These are phyloP conservation scores for Xylariaceae sp. DNA, from an alignment of 2,329 filamentous ascomycete species.

Conservation along the genomic window DNA sequence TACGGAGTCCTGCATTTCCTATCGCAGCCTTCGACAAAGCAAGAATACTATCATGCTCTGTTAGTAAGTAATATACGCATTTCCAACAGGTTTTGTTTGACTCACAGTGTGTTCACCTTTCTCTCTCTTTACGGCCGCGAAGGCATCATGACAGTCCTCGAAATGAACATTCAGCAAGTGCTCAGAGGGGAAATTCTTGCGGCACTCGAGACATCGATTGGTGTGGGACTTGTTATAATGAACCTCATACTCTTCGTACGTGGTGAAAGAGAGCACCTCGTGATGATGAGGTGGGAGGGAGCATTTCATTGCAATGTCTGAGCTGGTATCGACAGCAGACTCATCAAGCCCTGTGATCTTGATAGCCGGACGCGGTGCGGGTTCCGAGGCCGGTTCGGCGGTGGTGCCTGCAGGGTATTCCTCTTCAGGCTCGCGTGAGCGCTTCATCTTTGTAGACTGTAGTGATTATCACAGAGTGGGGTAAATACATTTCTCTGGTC, in stretches of 20 bases:
- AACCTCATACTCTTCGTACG: conserved; percentile 77
- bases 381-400: conserved; percentile 15
- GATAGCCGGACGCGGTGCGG: conserved; percentile 29
- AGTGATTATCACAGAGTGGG: conserved; percentile 27
- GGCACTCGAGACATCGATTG: conserved; percentile 81
- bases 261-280: conserved; percentile 64
- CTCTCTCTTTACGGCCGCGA: conserved; percentile 67
- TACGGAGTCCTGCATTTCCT: conserved; percentile 76
- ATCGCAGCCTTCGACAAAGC: conserved; percentile 86
- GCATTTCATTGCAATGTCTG: conserved; percentile 65
- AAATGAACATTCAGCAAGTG: conserved; percentile 81
- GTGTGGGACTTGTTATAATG: conserved; percentile 80
- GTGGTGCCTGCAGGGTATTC: conserved; percentile 25
- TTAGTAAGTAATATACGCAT: conserved; percentile 8
- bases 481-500: conserved; percentile 31
- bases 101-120: conserved; percentile 79
- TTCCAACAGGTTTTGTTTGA: neutral
- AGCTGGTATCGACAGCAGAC: conserved; percentile 30
- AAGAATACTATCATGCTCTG: conserved; percentile 61
- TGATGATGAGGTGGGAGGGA: conserved; percentile 76
- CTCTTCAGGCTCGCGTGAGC: conserved; percentile 57
- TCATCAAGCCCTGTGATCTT: conserved; percentile 61
- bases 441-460: conserved; percentile 49
- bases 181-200: conserved; percentile 80
- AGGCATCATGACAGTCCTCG: conserved; percentile 83